Evolutionary conservation across 2,329 filamentous ascomycete genomes (phyloP), one percentile per base, ranked within the genome.

Genomic region (Ophiostoma perfectum): DNA sequence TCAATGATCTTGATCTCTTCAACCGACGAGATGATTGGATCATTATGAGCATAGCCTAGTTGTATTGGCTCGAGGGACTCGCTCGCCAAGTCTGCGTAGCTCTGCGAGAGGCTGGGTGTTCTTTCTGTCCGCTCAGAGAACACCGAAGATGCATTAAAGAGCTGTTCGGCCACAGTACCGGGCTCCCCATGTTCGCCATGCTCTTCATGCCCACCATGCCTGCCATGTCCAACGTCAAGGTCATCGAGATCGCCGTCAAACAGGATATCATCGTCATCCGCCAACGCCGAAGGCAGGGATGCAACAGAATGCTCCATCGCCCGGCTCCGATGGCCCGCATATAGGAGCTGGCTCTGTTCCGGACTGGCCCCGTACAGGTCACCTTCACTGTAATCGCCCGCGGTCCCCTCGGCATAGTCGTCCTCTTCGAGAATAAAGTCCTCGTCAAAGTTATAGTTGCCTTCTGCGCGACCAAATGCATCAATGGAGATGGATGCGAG

Each of bases 401-500:
- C 55, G 38, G 14, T 18, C 7, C 79, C 78, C 41, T 78, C 78
- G 27, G 77, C 74, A 16, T 78, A 71, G 3, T 81, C 80, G 68
- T 83, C 80, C 67, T 83, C 81, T 66, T 82, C 83, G 9, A 83
- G 78, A 1, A 81, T 82, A 75, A 90, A 90, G 71, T 87, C 88
- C 70, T 85, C 84, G 71, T 88, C 88, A 72, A 85, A 85, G 70
- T 87, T 84, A 71, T 86, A 89, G 55, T 86, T 84, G 8, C 85
- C 85, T 71, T 87, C 84, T 0, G 85, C 80, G 69, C 78, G 83
- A 4, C 85, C 84, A 76, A 96, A 93, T 0, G 92, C 91, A 77
- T 97, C 91, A 1, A 91, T 91, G 6, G 91, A 91, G 73, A 99
- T 92, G 0, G 94, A 97, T 5, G 92, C 90, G 70, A 99, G 85